Evolutionary conservation across 1,139 yeast genomes (phyloP), one percentile per base, ranked within the genome.

Genomic region (Scheffersomyces lignicola): DNA sequence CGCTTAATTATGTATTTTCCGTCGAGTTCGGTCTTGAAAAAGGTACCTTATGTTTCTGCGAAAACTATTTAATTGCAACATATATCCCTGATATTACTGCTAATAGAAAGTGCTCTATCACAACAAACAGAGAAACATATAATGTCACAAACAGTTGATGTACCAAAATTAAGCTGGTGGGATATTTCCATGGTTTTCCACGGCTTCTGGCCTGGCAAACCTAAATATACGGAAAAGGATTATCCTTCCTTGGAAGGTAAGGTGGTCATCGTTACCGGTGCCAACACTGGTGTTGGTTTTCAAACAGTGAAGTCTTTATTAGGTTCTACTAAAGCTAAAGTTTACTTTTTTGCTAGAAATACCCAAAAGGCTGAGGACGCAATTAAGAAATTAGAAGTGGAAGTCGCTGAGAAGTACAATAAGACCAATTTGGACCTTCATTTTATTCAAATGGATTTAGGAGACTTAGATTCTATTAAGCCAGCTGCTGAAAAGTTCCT

Each of bases 401-500:
- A 52, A 34, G 39, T 52, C 23, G 36, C 41, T 21, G 41, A 38
- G 37, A 44, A 43, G 18, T 44, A 39, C 20, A 38, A 41, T 18
- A 37, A 40, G 12, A n/a, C 14, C 3, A n/a, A 28, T 12, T 29
- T 40, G 18, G 34, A 41, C 3, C 35, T 65, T 13, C 31, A 51
- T 43, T 32, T 61, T 18, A 46, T 56, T 20, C 36, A 46, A 32
- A 35, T 68, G 18, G 82, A 78, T 45, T 62, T 70, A 34, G 46
- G 60, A 24, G 80, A 76, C 45, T 58, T 78, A 38, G 46, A 61
- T 8, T 58, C 71, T 0, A 57, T 76, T 33, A 65, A 61, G 40
- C 63, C 67, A 2, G 75, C 69, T 2, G 68, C 60, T 11, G 48
- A 52, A 9, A 48, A 60, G 26, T 54, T 75, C 35, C 43, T 57